Evolutionary conservation across 2,329 filamentous ascomycete species (phyloP).

Genomic region (Neofusicoccum cordaticola): DNA sequence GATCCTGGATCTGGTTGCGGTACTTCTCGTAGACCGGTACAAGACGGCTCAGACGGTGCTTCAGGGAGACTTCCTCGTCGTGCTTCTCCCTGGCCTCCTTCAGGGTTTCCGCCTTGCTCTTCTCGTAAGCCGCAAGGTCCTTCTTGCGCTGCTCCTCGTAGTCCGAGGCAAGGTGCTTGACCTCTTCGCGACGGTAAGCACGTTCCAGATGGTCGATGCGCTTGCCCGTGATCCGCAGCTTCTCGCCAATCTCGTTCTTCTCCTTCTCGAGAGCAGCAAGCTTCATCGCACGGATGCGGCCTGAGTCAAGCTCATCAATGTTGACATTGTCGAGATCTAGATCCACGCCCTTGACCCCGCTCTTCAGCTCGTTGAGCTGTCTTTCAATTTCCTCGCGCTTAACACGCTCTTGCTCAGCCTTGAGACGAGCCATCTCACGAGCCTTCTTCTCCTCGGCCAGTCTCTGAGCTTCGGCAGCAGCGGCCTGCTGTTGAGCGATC

Average conservation of each 20-base stretch:
- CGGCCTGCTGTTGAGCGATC: constrained; percentile 79
- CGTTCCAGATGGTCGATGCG: constrained; percentile 95
- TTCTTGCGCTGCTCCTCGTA: constrained; percentile 77
- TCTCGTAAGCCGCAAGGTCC: constrained; percentile 78
- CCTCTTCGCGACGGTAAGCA: constrained; percentile 92
- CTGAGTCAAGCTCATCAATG: constrained; percentile 61
- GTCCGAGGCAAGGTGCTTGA: constrained; percentile 84
- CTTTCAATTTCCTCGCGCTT: constrained; percentile 63
- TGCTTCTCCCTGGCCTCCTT: constrained; percentile 82
- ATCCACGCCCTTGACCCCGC: constrained; percentile 80
- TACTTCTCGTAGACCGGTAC: constrained; percentile 83
- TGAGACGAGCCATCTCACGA: constrained; percentile 85
- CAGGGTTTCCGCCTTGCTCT: constrained; percentile 72
- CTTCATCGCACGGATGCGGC: constrained; percentile 86
- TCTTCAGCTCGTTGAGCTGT: constrained; percentile 93
- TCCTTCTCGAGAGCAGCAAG: constrained; percentile 93
- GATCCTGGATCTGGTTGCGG: constrained; percentile 76
- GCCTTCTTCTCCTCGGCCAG: constrained; percentile 90
- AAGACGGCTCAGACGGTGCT: constrained; percentile 84
- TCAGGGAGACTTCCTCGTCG: constrained; percentile 86
- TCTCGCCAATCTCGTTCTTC: constrained; percentile 94
- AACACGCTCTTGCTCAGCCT: constrained; percentile 46
- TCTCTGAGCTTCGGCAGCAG: constrained; percentile 85
- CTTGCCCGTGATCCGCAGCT: constrained; percentile 87
- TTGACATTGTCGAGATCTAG: constrained; percentile 87